Base-by-base conservation (phyloP, 208 protist species). In the Trichomonas gallinae region DNA sequence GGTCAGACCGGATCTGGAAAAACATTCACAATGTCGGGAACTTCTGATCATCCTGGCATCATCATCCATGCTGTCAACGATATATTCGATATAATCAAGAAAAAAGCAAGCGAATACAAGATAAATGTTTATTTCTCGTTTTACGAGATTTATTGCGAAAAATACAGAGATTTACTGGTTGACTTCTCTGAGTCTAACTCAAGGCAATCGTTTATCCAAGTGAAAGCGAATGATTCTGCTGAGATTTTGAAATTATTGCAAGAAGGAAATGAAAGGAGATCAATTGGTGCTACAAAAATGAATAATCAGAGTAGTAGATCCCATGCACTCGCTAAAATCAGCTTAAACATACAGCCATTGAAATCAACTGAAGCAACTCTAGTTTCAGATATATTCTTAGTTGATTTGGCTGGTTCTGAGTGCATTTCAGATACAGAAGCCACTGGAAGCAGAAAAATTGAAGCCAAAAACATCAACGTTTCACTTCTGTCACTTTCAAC, bases 111-210 rank as follows among this genome's bases (percentile, higher is more conserved):
- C 81, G 17, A 44, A 85, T 85, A 85, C 45, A 82, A 85, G 8
- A 91, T 83, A 40, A 83, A 42, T 23, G 58, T 96, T 26, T 89
- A 23, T 63, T 45, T 97, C 63, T 96, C 72, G n/a, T 97, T 97
- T 96, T 42, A 97, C 10, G 97, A 97, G 96, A 97, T 97, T 45
- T 97, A 97, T 96, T 96, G 97, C 96, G 88, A 97, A 51, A 58
- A 31, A 36, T 63, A 38, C 11, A 63, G 96, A 38, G 97, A 97
- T 91, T 40, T 89, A 31, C 40, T 89, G 9, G 34, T 40, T 48
- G 40, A 44, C 4, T 9, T 48, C 13, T 89, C 83, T 45, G 17
- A 89, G 17, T 44, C 40, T 0, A 89, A 89, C 23, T 44, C 83
- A 46, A 46, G 81, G 15, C 26, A 40, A 42, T 85, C 81, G 4